Evolutionary conservation across 257 asterid genomes (phyloP).

Genomic region (Haberlea rhodopensis): DNA sequence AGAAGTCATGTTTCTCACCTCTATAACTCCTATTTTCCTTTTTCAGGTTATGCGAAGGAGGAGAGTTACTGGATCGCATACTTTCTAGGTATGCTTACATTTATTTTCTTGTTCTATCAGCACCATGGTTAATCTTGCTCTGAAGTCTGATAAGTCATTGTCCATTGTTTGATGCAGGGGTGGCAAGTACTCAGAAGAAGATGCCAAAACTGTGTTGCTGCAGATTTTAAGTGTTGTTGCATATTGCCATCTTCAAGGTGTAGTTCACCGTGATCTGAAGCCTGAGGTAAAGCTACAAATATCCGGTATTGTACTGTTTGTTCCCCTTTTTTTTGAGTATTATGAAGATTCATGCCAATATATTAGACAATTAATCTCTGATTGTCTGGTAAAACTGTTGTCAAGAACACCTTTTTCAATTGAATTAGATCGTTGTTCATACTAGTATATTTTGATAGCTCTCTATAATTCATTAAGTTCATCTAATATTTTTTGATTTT

Average conservation of each 20-base stretch:
- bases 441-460: not conserved
- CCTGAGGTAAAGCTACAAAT: slow-evolving; percentile 49
- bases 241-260: slow-evolving; percentile 87
- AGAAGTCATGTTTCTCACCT: slow-evolving; percentile 3
- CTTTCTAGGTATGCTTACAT: slow-evolving; percentile 54
- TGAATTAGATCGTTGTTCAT: not conserved
- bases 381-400: not conserved
- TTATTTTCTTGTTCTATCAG: not conserved
- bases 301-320: not conserved
- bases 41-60: slow-evolving; percentile 80
- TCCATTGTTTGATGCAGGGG: slow-evolving; percentile 42
- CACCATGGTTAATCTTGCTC: not conserved
- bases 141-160: slow-evolving; percentile 9
- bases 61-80: slow-evolving; percentile 74
- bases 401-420: not conserved
- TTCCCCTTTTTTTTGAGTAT: not conserved
- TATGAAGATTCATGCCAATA: not conserved
- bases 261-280: slow-evolving; percentile 72
- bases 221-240: slow-evolving; percentile 65
- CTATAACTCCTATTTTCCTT: not conserved
- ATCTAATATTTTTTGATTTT: too few relatives aligned
- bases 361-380: not conserved
- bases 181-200: slow-evolving; percentile 68
- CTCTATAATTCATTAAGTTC: not conserved
- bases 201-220: slow-evolving; percentile 60